Evolutionary conservation across 1,139 yeast genomes (phyloP).

Genomic region (Diutina neorugosa): DNA sequence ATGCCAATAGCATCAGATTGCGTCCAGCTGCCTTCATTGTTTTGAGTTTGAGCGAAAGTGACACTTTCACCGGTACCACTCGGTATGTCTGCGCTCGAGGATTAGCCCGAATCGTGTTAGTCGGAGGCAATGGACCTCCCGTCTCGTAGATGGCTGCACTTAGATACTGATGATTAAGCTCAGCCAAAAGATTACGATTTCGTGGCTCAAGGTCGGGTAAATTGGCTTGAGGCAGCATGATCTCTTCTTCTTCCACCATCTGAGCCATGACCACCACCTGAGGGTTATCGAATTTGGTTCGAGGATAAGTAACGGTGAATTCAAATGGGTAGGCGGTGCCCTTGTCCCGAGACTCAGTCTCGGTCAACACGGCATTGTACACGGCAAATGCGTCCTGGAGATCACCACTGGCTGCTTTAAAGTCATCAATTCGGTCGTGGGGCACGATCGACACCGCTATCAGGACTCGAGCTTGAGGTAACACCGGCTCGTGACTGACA

Average conservation of each 20-base stretch:
- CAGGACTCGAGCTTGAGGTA: neutral
- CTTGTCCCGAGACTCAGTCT: neutral
- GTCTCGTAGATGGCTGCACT: neutral
- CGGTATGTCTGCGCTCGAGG: neutral
- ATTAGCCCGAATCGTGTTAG: neutral
- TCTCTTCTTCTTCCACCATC: neutral
- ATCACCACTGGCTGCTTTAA: neutral
- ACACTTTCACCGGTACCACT: neutral
- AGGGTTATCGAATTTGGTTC: neutral
- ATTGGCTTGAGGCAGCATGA: neutral
- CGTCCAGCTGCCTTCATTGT: slow-evolving; percentile 3
- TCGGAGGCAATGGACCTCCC: neutral
- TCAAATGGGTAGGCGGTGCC: neutral
- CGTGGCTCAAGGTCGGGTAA: neutral
- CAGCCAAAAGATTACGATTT: neutral
- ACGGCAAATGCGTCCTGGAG: neutral
- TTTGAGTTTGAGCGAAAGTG: neutral
- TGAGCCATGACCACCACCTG: neutral
- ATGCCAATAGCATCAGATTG: neutral
- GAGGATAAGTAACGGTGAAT: neutral
- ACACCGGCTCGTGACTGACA: neutral
- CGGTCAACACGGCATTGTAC: neutral
- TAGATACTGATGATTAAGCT: neutral
- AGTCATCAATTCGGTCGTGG: neutral
- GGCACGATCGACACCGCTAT: neutral